Conservation (phyloP, 176 grass and related monocot genomes). For the Rhynchospora pubera region DNA sequence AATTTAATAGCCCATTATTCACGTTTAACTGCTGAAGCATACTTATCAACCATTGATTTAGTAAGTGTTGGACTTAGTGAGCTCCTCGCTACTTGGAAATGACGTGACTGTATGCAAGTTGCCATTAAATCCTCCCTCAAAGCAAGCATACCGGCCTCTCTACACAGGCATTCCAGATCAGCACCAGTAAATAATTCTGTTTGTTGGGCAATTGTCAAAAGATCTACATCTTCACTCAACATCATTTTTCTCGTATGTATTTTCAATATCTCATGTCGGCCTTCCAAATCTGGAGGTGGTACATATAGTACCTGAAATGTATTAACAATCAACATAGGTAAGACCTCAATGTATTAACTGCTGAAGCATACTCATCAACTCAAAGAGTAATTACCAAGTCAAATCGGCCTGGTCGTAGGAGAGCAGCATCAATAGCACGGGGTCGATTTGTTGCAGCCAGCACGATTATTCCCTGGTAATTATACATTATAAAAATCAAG, state of each 20-base stretch:
- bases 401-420: constrained; percentile 71
- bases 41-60: constrained; percentile 51
- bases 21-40: constrained; percentile 34
- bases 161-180: constrained; percentile 75
- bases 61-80: constrained; percentile 55
- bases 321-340: neutral
- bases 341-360: neutral
- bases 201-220: constrained; percentile 39
- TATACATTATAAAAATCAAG: constrained; percentile 8
- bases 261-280: constrained; percentile 51
- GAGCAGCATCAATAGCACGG: constrained; percentile 76
- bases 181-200: constrained; percentile 70
- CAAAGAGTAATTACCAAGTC: constrained; percentile 43
- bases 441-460: constrained; percentile 79
- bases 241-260: constrained; percentile 77
- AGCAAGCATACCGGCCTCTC: constrained; percentile 66
- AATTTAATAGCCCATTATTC: constrained; percentile 20
- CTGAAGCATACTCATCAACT: neutral
- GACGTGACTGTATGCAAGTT: constrained; percentile 21
- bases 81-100: constrained; percentile 49
- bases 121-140: constrained; percentile 55
- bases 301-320: constrained; percentile 64
- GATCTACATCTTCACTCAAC: constrained; percentile 62
- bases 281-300: constrained; percentile 57
- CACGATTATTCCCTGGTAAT: constrained; percentile 72